These are phyloP conservation scores for Mortierella sp. DNA, from an alignment of 371 early-diverging fungal genomes.

Conservation along the genomic window DNA sequence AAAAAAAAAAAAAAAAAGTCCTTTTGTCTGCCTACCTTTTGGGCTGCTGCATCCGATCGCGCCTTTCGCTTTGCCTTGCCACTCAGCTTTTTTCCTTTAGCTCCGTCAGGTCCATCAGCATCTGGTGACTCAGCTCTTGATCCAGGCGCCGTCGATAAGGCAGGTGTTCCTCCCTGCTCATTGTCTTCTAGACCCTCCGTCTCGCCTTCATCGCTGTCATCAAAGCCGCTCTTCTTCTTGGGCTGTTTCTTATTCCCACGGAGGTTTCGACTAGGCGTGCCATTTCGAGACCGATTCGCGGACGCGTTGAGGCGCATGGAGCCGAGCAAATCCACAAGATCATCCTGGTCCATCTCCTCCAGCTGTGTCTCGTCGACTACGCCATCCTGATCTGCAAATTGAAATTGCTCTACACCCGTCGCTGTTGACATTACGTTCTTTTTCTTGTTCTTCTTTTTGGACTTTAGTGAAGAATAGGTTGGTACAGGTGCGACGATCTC, in stretches of 20 bases:
- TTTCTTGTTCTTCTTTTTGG: conserved; percentile 56
- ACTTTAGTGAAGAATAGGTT: conserved; percentile 32
- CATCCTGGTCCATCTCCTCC: neutral
- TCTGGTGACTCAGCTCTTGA: conserved; percentile 59
- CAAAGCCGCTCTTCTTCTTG: conserved; percentile 15
- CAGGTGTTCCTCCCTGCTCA: conserved; percentile 10
- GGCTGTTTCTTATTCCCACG: conserved; percentile 15
- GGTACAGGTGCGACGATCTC: conserved; percentile 23
- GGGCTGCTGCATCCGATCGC: conserved; percentile 35
- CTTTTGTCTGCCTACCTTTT: conserved; percentile 31
- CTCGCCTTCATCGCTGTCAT: conserved; percentile 36
- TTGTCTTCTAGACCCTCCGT: too few relatives aligned
- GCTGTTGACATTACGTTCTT: conserved; percentile 51
- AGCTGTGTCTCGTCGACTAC: neutral
- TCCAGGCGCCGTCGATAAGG: conserved; percentile 30
- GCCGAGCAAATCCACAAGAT: conserved; percentile 32
- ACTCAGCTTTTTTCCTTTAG: conserved; percentile 59
- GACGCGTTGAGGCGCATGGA: conserved; percentile 38
- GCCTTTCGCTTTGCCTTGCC: conserved; percentile 59
- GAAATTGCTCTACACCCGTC: too few relatives aligned
- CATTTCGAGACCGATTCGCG: conserved; percentile 30
- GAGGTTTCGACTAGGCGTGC: conserved; percentile 20
- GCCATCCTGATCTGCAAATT: conserved; percentile 36
- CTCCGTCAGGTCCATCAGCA: conserved; percentile 34
- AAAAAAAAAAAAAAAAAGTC: neutral